Conservation (phyloP, 2,329 filamentous ascomycete species). For the Scopulariopsis brevicaulis region DNA sequence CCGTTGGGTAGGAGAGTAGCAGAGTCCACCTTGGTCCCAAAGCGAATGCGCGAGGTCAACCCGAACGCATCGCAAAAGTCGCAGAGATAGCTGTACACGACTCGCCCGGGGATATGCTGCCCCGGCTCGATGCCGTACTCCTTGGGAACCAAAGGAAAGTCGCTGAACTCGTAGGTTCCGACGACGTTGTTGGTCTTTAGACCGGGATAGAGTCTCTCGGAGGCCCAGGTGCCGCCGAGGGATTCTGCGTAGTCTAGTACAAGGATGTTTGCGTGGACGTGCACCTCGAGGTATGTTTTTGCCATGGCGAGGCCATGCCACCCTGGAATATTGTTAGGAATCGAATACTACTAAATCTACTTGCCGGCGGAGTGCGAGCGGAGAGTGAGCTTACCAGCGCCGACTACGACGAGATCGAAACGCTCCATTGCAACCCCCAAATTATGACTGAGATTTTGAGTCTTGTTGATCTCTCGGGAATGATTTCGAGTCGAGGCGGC, state of each 20-base stretch:
- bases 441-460: background rate
- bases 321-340: background rate
- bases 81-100: constrained; percentile 8
- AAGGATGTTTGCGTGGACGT: background rate
- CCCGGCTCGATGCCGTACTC: constrained; percentile 4
- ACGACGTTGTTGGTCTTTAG: constrained; percentile 10
- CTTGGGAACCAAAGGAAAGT: constrained; percentile 7
- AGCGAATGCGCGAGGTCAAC: constrained; percentile 3
- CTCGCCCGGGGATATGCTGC: constrained; percentile 6
- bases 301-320: constrained; percentile 7
- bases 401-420: constrained; percentile 8
- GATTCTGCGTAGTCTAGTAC: constrained; percentile 5
- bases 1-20: background rate
- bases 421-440: constrained; percentile 2
- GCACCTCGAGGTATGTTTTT: constrained; percentile 5
- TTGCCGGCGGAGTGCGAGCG: background rate
- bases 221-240: constrained; percentile 9
- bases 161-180: constrained; percentile 8
- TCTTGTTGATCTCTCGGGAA: background rate
- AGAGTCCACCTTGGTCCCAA: constrained; percentile 4
- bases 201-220: constrained; percentile 7
- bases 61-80: constrained; percentile 5
- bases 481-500: too few species aligned
- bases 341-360: background rate
- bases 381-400: constrained; percentile 5